Percentiles rank a stretch among this genome's conserved stretches.
Conservation (phyloP, 441 rosid genomes). For the Erodium trifolium region DNA sequence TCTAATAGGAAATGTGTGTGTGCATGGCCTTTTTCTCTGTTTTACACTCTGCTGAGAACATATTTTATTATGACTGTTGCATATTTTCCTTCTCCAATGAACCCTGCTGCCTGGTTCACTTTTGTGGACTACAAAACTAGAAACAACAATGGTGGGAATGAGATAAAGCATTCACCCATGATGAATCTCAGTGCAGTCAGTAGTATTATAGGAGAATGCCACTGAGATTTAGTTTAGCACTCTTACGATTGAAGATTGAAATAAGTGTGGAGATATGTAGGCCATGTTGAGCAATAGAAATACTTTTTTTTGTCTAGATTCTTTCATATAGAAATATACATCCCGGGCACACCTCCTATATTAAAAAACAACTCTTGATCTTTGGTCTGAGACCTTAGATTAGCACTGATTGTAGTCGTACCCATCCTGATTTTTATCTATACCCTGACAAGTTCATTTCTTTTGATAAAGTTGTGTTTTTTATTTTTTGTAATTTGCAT, state of each 20-base stretch:
- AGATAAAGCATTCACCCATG: background rate
- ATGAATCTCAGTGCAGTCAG: background rate
- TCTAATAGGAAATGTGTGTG: background rate
- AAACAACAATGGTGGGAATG: background rate
- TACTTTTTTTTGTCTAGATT: background rate
- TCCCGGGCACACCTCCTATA: background rate
- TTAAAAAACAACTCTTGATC: background rate
- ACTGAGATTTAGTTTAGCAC: no score
- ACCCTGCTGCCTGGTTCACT: background rate
- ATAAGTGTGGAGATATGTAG: no score
- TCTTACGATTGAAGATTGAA: no score
- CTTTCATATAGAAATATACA: background rate
- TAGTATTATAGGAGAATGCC: no score
- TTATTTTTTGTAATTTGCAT: constrained; percentile 17
- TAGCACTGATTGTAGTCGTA: background rate
- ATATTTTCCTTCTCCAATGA: background rate
- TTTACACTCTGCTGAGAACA: background rate
- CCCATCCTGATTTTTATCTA: background rate
- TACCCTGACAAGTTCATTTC: background rate
- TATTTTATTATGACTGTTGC: background rate
- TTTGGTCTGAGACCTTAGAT: background rate
- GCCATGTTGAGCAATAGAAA: background rate
- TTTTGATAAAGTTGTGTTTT: background rate
- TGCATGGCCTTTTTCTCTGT: background rate
- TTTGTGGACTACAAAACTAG: background rate